phyloP scores from a whole-genome alignment of 345 rosid species.

The Salix purpurea region DNA sequence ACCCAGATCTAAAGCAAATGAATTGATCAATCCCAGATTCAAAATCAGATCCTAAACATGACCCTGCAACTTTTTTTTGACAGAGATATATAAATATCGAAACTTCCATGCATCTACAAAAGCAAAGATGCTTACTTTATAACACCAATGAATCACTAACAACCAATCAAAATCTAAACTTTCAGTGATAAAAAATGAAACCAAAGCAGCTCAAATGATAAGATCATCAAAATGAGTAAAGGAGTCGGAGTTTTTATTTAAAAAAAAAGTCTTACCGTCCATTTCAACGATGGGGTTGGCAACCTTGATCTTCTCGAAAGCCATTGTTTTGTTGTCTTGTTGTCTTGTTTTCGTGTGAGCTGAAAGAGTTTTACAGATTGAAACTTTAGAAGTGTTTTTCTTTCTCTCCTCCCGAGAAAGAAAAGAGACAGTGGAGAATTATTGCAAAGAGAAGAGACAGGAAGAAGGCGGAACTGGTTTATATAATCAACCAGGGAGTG shows the following conservation, averaged over 20 bases:
- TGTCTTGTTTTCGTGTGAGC: background rate
- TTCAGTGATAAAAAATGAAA: background rate
- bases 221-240: background rate
- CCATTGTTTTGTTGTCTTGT: conserved; percentile 36
- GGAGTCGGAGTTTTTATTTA: background rate
- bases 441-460: background rate
- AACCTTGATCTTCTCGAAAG: conserved; percentile 84
- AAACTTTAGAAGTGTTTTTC: background rate
- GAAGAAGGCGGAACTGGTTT: background rate
- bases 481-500: background rate
- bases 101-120: background rate
- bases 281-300: conserved; percentile 92
- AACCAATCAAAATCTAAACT: background rate
- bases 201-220: background rate
- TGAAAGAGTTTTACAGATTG: background rate
- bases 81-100: background rate
- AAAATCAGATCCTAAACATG: background rate
- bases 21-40: background rate
- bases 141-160: background rate
- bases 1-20: background rate
- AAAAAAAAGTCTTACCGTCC: conserved; percentile 56
- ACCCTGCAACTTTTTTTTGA: background rate
- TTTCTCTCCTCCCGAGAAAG: background rate
- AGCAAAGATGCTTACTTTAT: background rate
- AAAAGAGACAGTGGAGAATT: background rate